phyloP scores from a whole-genome alignment of 1,139 yeast species.

The Geotrichum phurueaensis region DNA sequence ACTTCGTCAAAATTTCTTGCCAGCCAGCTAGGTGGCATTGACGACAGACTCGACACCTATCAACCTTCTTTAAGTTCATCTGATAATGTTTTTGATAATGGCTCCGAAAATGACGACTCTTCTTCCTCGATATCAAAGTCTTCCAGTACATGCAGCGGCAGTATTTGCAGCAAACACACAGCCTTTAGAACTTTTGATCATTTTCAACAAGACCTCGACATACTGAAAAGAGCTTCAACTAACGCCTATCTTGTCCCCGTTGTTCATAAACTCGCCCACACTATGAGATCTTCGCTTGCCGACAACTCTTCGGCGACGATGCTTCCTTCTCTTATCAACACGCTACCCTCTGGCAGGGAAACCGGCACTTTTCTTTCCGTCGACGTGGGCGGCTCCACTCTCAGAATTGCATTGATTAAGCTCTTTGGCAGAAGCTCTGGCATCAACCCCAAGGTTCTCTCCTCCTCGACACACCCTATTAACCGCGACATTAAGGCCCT shows the following conservation, averaged over 20 bases:
- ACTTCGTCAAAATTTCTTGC: not conserved
- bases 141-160: not conserved
- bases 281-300: constrained; percentile 17
- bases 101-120: not conserved
- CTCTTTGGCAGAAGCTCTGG: constrained; percentile 63
- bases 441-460: constrained; percentile 34
- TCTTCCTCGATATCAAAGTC: not conserved
- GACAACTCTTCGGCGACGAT: constrained; percentile 30
- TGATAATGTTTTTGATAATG: not conserved
- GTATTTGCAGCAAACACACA: not conserved
- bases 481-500: constrained; percentile 43
- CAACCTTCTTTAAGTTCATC: not conserved
- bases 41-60: not conserved
- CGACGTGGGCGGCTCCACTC: constrained; percentile 64
- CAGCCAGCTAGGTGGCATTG: not conserved
- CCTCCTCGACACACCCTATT: constrained; percentile 16
- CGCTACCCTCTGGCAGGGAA: constrained; percentile 70
- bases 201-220: not conserved
- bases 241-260: constrained; percentile 21
- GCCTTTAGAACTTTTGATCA: not conserved
- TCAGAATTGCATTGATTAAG: constrained; percentile 72
- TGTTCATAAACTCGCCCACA: constrained; percentile 17
- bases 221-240: not conserved
- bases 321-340: constrained; percentile 75
- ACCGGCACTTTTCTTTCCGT: constrained; percentile 71